Conservation (phyloP, 208 protist genomes). For the Leishmania mexicana region DNA sequence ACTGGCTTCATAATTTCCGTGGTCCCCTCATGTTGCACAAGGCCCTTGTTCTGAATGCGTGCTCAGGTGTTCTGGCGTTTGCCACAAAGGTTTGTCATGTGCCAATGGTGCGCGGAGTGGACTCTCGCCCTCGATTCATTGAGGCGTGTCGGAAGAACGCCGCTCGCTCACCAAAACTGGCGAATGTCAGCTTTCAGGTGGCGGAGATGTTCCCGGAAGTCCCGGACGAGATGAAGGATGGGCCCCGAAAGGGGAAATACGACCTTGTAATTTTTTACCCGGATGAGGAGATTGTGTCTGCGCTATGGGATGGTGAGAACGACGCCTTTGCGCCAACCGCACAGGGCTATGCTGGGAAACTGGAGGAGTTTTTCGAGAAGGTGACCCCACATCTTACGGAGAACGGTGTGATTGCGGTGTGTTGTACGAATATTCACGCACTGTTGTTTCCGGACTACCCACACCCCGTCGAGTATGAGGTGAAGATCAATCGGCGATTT, state of each 20-base stretch:
- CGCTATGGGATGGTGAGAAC: constrained; percentile 35
- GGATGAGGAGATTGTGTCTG: constrained; percentile 62
- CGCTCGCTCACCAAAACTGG: constrained; percentile 32
- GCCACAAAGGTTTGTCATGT: constrained; percentile 48
- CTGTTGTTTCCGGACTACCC: constrained; percentile 65
- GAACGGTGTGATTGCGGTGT: constrained; percentile 75
- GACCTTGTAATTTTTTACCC: constrained; percentile 81
- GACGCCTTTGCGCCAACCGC: constrained; percentile 59
- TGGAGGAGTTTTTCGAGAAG: constrained; percentile 88
- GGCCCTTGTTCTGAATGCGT: constrained; percentile 64
- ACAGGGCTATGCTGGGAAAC: constrained; percentile 55
- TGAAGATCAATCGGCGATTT: constrained; percentile 85
- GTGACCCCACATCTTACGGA: constrained; percentile 61
- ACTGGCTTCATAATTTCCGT: constrained; percentile 76
- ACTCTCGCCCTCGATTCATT: constrained; percentile 70
- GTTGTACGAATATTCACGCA: constrained; percentile 82
- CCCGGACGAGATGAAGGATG: not conserved
- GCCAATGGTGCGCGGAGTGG: constrained; percentile 82
- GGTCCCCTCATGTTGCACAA: constrained; percentile 64
- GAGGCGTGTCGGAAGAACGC: constrained; percentile 58
- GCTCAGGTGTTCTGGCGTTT: constrained; percentile 67
- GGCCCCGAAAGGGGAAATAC: constrained; percentile 40
- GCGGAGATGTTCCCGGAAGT: constrained; percentile 63
- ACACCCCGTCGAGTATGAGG: constrained; percentile 90
- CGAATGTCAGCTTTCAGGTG: constrained; percentile 78